Evolutionary conservation across 2,329 filamentous ascomycete species (phyloP).

Genomic region (Trichoderma semiorbis): DNA sequence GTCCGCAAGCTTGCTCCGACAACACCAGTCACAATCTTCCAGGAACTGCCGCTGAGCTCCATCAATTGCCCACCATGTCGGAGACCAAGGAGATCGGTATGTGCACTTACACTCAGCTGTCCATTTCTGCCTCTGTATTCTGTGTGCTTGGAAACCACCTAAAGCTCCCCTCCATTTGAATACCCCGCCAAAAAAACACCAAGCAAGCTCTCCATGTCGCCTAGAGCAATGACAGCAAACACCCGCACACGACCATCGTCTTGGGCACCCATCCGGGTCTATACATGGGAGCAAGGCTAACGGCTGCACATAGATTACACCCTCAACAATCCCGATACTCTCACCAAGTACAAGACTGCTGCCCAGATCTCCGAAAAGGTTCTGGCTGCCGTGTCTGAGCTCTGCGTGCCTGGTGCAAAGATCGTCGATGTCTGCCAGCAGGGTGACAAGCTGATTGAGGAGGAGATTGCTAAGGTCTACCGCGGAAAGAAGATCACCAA

Average conservation of each 20-base stretch:
- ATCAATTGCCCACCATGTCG: slow-evolving; percentile 38
- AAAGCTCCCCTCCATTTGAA: not conserved
- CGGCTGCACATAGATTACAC: slow-evolving; percentile 64
- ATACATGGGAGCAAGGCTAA: slow-evolving; percentile 6
- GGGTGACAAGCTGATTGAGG: slow-evolving; percentile 91
- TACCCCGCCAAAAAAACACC: slow-evolving; percentile 11
- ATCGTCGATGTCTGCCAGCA: slow-evolving; percentile 92
- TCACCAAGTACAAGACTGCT: slow-evolving; percentile 99
- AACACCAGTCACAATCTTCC: slow-evolving; percentile 19
- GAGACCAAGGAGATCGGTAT: slow-evolving; percentile 45
- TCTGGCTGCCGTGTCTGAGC: slow-evolving; percentile 73
- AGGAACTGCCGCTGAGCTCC: slow-evolving; percentile 2
- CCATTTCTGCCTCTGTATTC: not conserved
- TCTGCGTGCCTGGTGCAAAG: slow-evolving; percentile 81
- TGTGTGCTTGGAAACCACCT: not conserved
- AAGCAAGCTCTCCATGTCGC: slow-evolving; percentile 10
- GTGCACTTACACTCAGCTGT: slow-evolving; percentile 22
- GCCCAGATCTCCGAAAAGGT: slow-evolving; percentile 95
- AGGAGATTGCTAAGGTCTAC: slow-evolving; percentile 93
- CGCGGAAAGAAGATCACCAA: slow-evolving; percentile 96
- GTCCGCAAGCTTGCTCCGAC: slow-evolving; percentile 10
- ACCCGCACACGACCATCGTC: slow-evolving; percentile 6
- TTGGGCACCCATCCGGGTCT: not conserved
- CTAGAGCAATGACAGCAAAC: not conserved
- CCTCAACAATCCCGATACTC: slow-evolving; percentile 85